These are phyloP conservation scores for Naematelia aurantialba DNA, from an alignment of 768 basidiomycete genomes.

Conservation along the genomic window DNA sequence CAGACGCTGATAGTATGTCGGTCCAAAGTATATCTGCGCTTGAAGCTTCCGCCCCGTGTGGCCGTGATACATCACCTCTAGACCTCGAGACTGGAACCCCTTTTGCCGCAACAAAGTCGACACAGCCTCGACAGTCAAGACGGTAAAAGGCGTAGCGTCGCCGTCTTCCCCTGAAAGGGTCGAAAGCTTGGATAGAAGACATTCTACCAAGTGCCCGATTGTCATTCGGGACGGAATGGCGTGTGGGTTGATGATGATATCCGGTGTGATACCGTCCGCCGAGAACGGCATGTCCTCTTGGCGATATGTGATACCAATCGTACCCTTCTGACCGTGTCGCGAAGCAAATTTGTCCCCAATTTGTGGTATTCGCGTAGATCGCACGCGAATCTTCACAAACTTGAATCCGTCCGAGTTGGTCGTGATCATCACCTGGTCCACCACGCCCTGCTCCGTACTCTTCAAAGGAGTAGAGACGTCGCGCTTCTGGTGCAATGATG, in stretches of 20 bases:
- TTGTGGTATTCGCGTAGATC: conserved; percentile 93
- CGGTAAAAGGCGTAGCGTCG: conserved; percentile 97
- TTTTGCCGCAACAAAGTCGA: conserved; percentile 81
- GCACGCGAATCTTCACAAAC: conserved; percentile 95
- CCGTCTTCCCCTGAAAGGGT: conserved; percentile 95
- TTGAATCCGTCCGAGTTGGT: conserved; percentile 95
- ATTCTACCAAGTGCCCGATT: conserved; percentile 98
- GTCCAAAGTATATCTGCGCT: conserved; percentile 96
- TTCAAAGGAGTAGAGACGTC: conserved; percentile 98
- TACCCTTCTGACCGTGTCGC: conserved; percentile 98
- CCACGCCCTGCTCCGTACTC: conserved; percentile 94
- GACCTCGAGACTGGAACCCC: conserved; percentile 93
- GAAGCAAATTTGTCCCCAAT: conserved; percentile 99
- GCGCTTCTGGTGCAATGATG: conserved; percentile 84
- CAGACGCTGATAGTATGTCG: conserved; percentile 96
- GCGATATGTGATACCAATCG: conserved; percentile 97
- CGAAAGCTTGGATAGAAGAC: conserved; percentile 90
- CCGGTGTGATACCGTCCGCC: conserved; percentile 91
- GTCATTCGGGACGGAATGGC: conserved; percentile 99
- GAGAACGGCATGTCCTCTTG: conserved; percentile 99
- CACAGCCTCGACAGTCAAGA: conserved; percentile 95
- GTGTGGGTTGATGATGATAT: conserved; percentile 97
- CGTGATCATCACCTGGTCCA: conserved; percentile 94
- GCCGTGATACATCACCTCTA: conserved; percentile 98
- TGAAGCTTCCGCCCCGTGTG: conserved; percentile 97